Conservation (phyloP, 2,329 filamentous ascomycete species). For the Colletotrichum destructivum region DNA sequence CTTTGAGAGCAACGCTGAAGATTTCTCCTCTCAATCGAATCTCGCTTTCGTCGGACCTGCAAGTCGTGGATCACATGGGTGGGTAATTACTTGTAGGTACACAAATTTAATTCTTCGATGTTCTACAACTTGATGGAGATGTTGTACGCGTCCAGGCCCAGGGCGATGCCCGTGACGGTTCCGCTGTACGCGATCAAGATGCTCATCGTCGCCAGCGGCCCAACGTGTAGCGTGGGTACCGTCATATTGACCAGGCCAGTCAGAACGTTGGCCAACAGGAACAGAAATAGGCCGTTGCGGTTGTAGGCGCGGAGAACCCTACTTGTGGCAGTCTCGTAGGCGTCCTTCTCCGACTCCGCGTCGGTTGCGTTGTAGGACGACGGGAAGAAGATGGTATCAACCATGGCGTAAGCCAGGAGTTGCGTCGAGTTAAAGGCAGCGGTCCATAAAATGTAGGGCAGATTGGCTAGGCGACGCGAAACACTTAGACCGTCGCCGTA, state of each 20-base stretch:
- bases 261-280: constrained; percentile 88
- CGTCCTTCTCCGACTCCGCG: constrained; percentile 72
- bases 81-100: constrained; percentile 9
- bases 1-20: background rate
- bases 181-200: constrained; percentile 82
- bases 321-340: constrained; percentile 81
- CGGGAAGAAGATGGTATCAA: constrained; percentile 87
- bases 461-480: constrained; percentile 90
- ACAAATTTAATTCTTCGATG: constrained; percentile 22
- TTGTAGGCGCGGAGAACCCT: constrained; percentile 88
- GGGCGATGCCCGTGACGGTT: constrained; percentile 76
- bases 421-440: constrained; percentile 92
- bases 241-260: constrained; percentile 93
- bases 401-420: constrained; percentile 81
- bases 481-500: constrained; percentile 83
- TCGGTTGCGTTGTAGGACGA: constrained; percentile 73
- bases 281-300: constrained; percentile 87
- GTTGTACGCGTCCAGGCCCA: constrained; percentile 75
- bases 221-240: constrained; percentile 83
- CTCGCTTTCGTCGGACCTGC: background rate
- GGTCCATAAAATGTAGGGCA: constrained; percentile 95
- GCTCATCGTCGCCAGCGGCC: constrained; percentile 75
- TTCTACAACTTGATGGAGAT: constrained; percentile 79
- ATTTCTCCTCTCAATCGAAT: background rate
- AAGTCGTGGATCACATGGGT: background rate